A percentile compares a stretch with the other conserved stretches of the same genome.
These are phyloP conservation scores for Salvia hispanica DNA, from an alignment of 257 asterid genomes.

Conservation along the genomic window DNA sequence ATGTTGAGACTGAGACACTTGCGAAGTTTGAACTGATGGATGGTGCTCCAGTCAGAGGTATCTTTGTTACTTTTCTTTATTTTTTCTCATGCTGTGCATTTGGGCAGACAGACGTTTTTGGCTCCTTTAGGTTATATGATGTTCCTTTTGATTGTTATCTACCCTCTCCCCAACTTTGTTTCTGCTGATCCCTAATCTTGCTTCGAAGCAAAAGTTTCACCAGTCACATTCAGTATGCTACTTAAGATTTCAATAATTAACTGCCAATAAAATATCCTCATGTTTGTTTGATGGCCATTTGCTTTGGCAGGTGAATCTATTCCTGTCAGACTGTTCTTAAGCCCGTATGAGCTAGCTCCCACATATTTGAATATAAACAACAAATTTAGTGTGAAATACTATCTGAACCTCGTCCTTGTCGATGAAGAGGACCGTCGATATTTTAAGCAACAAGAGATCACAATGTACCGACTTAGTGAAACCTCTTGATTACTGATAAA, in stretches of 20 bases:
- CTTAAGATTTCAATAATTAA: not conserved
- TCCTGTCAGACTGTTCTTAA: slow-evolving; percentile 87
- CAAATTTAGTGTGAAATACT: slow-evolving; percentile 94
- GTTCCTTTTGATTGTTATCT: not conserved
- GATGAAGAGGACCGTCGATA: slow-evolving; percentile 98
- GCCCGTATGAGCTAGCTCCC: slow-evolving; percentile 96
- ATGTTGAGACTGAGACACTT: slow-evolving; percentile 95
- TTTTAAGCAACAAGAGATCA: slow-evolving; percentile 95
- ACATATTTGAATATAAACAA: slow-evolving; percentile 89
- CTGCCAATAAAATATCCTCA: not conserved
- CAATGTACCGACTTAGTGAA: slow-evolving; percentile 77
- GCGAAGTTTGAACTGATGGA: slow-evolving; percentile 99
- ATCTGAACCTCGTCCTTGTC: slow-evolving; percentile 90
- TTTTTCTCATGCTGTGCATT: not conserved
- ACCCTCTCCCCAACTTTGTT: too few relatives aligned
- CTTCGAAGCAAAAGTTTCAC: slow-evolving; percentile 5
- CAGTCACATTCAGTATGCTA: not conserved
- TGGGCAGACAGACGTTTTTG: not conserved
- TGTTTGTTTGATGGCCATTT: slow-evolving; percentile 2
- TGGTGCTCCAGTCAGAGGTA: slow-evolving; percentile 99
- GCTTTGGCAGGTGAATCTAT: slow-evolving; percentile 86
- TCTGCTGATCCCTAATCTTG: not conserved
- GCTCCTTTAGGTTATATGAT: not conserved
- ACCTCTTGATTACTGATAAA: slow-evolving; percentile 42
- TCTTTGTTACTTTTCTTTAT: not conserved